Base-by-base conservation (phyloP, 1,284 basidiomycete genomes). In the Puccinia novopanici region DNA sequence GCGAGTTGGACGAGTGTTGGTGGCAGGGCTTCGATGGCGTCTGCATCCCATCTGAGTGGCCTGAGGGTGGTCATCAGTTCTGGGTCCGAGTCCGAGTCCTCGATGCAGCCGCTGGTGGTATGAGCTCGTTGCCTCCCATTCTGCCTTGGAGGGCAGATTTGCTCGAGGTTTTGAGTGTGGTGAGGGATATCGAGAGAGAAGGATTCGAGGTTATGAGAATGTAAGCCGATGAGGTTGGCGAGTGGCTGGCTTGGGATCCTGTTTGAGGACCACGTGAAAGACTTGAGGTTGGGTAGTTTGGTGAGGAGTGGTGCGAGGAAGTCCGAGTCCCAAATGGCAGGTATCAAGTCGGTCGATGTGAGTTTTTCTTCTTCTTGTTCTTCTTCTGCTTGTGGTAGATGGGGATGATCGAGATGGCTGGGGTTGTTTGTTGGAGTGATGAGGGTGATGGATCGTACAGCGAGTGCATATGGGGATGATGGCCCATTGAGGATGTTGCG, bases 11-110 rank as follows among this genome's bases (percentile, higher is more conserved):
- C 71, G 52, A 78, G 54, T 24, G 52, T 78, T 24, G 67, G 19
- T 0, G 76, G 67, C 34, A 78, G 22, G 19, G n/a, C 3, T 17
- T 78, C 67, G 27, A 78, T 59, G 17, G 37, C 1, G 19, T 61
- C n/a, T 3, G 76, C 76, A 50, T 78, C 76, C 76, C 76, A 78
- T 57, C 76, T 50, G 37, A 71, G 42, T 3, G 76, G 76, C 17
- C 52, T 40, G n/a, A n/a, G n/a, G 54, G 27, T 34, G 22, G 22
- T 50, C n/a, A 63, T 19, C 3, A 54, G 45, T 40, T 54, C 61
- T 9, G 45, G 9, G 6, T 63, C 74, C 13, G 74, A 75, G 42
- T 76, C 75, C 17, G 75, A 67, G 37, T 76, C 75, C 2, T 67
- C 75, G n/a, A 63, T 42, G n/a, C 34, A 52, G 24, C 42, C 45